Conservation (phyloP, 495 filamentous ascomycete species). For the Neurospora sp. region DNA sequence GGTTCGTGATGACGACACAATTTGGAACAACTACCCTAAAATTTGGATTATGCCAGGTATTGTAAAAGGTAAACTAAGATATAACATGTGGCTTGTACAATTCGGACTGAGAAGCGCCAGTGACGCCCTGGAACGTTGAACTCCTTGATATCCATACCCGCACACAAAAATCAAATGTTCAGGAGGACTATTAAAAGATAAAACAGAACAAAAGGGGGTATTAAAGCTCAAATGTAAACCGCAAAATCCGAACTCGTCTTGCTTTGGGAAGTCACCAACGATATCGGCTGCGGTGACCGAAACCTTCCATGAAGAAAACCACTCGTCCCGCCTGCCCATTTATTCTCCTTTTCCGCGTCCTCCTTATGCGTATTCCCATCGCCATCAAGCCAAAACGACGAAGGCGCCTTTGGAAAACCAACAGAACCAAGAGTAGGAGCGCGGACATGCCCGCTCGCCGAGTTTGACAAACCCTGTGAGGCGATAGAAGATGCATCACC, state of each 20-base stretch:
- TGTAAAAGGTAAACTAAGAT: not conserved
- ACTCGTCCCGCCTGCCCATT: not conserved
- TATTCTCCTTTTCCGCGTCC: no score
- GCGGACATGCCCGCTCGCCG: not conserved
- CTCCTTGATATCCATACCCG: not conserved
- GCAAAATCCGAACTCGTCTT: conserved; percentile 15
- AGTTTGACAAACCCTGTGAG: not conserved
- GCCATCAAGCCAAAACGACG: not conserved
- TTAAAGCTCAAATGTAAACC: conserved; percentile 12
- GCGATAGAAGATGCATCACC: not conserved
- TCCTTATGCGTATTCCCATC: no score
- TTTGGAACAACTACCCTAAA: not conserved
- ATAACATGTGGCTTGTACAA: not conserved
- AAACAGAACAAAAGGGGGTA: not conserved
- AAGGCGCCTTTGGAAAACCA: not conserved
- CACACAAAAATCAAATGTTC: not conserved
- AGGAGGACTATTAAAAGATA: not conserved
- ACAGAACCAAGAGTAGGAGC: not conserved
- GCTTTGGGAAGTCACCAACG: conserved; percentile 3
- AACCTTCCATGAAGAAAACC: not conserved
- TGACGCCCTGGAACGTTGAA: not conserved
- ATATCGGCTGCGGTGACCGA: conserved; percentile 1
- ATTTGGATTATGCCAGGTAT: not conserved
- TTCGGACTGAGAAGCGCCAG: not conserved
- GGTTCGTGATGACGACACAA: not conserved